Percentiles rank a stretch among this genome's conserved stretches.
phyloP scores from a whole-genome alignment of 768 basidiomycete genomes.

The Kwoniella bestiolae region DNA sequence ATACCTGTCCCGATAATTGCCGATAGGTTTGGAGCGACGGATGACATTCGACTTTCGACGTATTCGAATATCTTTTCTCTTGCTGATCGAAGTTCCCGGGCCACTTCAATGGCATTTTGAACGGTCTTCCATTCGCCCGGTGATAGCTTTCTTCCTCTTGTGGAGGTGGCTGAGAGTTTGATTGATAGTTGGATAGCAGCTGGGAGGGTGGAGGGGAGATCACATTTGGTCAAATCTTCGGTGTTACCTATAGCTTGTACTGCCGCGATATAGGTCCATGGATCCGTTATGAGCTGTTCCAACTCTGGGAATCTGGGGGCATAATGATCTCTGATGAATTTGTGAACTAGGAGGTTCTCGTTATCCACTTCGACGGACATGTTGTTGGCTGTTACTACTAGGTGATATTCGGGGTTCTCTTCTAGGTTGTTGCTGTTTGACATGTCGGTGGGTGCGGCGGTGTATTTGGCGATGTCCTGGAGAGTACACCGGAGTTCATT shows the following conservation, averaged over 20 bases:
- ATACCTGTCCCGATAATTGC: slow-evolving; percentile 98
- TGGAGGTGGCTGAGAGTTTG: slow-evolving; percentile 90
- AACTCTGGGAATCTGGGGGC: slow-evolving; percentile 93
- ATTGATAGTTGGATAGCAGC: slow-evolving; percentile 94
- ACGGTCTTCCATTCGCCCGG: slow-evolving; percentile 79
- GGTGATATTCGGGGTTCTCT: slow-evolving; percentile 90
- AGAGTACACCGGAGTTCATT: background rate
- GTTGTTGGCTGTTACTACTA: slow-evolving; percentile 98
- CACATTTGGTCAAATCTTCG: slow-evolving; percentile 84
- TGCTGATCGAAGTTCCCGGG: slow-evolving; percentile 83
- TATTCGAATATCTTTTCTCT: slow-evolving; percentile 98
- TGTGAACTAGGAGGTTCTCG: slow-evolving; percentile 94
- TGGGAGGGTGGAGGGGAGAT: slow-evolving; percentile 77
- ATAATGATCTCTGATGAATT: slow-evolving; percentile 99
- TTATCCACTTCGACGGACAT: slow-evolving; percentile 98
- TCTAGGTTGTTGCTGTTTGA: slow-evolving; percentile 72
- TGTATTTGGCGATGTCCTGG: slow-evolving; percentile 89
- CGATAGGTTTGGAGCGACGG: slow-evolving; percentile 96
- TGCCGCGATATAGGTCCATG: slow-evolving; percentile 87
- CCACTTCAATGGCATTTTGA: slow-evolving; percentile 82
- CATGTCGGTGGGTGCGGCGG: slow-evolving; percentile 75
- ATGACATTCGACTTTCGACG: slow-evolving; percentile 98
- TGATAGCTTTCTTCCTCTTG: slow-evolving; percentile 73
- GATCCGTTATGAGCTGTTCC: slow-evolving; percentile 90
- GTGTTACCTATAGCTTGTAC: slow-evolving; percentile 86